Base-by-base conservation (phyloP, 148 eudicot species). In the Spergularia bocconei region DNA sequence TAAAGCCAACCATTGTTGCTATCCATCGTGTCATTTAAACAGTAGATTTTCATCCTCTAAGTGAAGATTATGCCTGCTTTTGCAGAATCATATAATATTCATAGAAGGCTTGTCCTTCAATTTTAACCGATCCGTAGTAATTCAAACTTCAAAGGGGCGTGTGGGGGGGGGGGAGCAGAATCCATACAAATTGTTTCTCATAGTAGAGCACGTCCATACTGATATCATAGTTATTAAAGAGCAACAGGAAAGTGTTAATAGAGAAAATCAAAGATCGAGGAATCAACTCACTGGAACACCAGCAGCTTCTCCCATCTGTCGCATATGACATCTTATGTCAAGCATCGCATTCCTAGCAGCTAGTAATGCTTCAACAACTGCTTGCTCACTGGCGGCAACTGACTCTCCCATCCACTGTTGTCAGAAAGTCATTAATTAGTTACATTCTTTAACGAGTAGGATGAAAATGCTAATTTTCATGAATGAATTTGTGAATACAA, bases 281-380 rank as follows among this genome's bases (percentile, higher is more conserved):
- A 64, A 75, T 38, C 69, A 79, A 79, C 86, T 57, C 82, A 95
- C 99, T 23, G 99, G 99, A 15, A 92, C 81, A 75, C 95, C 94
- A 38, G 99, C 97, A 78, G 91, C 93, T 79, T 91, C 88, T 67
- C 99, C 99, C 99, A 96, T 96, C 73, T 77, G 84, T 71, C 88
- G 92, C 99, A 96, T 91, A 75, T 81, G 86, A 84, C 67, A 61
- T 83, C 99, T 88, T 68, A 96, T 91, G 61, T 74, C 84, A 68
- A 96, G 90, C 98, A 96, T 96, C 21, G 90, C 81, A 75, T 88
- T 87, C 83, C 96, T 88, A 53, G 99, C 91, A 84, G 88, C 91
- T 69, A 85, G 58, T 79, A 96, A 71, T 64, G 89, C 89, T 78
- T 85, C 82, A 48, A 91, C 87, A 73, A 92, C 77, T 75, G 83